Conservation (phyloP, 495 filamentous ascomycete species). For the Emericellopsis terricola region DNA sequence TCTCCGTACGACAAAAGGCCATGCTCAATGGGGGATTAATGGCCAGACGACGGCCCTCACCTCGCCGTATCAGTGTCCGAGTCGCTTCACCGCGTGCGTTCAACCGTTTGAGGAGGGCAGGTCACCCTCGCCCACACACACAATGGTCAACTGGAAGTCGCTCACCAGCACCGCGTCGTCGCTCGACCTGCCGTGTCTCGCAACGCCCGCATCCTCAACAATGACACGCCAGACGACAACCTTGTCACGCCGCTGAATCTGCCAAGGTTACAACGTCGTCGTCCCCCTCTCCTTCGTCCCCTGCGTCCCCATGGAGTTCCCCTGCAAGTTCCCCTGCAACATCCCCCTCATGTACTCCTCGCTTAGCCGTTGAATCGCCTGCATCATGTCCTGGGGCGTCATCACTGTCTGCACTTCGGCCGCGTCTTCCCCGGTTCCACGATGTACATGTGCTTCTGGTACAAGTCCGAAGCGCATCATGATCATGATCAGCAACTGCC, state of each 20-base stretch:
- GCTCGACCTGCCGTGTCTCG: no score
- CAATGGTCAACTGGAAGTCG: not conserved
- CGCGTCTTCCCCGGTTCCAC: no score
- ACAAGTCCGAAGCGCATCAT: no score
- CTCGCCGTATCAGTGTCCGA: not conserved
- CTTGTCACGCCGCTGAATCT: not conserved
- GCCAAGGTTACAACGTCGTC: not conserved
- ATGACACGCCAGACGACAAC: not conserved
- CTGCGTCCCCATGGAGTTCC: not conserved
- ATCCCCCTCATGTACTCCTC: not conserved
- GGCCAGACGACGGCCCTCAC: no score
- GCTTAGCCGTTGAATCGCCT: conserved; percentile 4
- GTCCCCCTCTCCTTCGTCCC: not conserved
- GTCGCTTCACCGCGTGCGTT: not conserved
- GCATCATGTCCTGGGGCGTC: no score
- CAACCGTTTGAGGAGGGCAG: not conserved
- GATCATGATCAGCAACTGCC: no score
- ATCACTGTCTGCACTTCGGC: no score
- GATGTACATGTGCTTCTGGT: no score
- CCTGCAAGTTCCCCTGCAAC: not conserved
- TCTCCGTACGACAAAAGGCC: no score
- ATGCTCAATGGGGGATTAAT: no score
- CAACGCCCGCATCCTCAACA: not conserved
- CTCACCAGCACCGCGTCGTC: no score
- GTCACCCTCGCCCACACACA: not conserved